Percentiles rank a stretch among this genome's conserved stretches.
Evolutionary conservation across 768 basidiomycete genomes (phyloP).

Genomic region (Leccinum fibrillosum): DNA sequence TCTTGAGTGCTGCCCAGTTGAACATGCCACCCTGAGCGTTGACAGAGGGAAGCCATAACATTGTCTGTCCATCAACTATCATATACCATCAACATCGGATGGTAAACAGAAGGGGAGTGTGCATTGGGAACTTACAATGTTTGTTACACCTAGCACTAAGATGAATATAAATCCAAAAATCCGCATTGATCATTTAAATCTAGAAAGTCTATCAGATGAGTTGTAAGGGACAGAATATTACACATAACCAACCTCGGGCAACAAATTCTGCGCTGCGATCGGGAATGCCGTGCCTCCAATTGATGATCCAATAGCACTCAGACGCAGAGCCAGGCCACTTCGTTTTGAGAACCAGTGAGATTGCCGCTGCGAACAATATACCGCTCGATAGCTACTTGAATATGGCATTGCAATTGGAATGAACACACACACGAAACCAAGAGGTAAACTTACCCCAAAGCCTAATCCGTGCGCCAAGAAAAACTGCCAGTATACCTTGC

Average conservation of each 20-base stretch:
- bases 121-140: constrained; percentile 39
- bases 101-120: not conserved
- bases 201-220: constrained; percentile 20
- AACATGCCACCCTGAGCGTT: constrained; percentile 56
- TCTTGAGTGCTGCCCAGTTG: constrained; percentile 49
- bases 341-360: constrained; percentile 73
- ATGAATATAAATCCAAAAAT: constrained; percentile 57
- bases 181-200: constrained; percentile 75
- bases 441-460: constrained; percentile 47
- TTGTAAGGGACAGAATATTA: not conserved
- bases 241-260: constrained; percentile 53
- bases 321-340: constrained; percentile 55
- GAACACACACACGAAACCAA: not conserved
- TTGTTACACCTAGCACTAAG: constrained; percentile 44
- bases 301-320: constrained; percentile 63
- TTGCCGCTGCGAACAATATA: constrained; percentile 57
- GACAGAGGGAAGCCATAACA: constrained; percentile 46
- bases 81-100: not conserved
- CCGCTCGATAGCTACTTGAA: constrained; percentile 44
- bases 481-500: constrained; percentile 71
- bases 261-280: constrained; percentile 52
- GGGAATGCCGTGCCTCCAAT: constrained; percentile 69
- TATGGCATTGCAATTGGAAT: not conserved
- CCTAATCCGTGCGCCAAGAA: constrained; percentile 68
- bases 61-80: constrained; percentile 33